These are phyloP conservation scores for Acacia crassicarpa DNA, from an alignment of 306 rosid species.

Conservation along the genomic window DNA sequence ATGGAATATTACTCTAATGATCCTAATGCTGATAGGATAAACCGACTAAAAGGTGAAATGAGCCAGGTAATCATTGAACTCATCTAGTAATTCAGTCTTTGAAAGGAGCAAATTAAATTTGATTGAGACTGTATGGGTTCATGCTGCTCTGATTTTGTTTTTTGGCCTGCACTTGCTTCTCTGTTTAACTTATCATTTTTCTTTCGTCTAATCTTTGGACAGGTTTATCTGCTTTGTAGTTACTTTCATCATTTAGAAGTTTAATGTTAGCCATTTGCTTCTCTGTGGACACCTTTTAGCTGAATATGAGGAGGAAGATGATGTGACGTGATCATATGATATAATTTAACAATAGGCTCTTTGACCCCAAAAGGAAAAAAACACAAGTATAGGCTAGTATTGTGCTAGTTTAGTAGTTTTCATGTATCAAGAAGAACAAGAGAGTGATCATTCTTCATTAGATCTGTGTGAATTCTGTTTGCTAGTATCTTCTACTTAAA, in stretches of 20 bases:
- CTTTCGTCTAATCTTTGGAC: neutral
- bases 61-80: constrained; percentile 60
- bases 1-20: constrained; percentile 86
- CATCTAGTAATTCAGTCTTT: neutral
- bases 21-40: constrained; percentile 96
- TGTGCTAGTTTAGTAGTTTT: neutral
- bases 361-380: neutral
- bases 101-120: neutral
- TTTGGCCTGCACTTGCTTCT: neutral
- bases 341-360: neutral
- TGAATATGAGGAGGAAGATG: neutral
- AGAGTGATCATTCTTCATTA: neutral
- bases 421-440: neutral
- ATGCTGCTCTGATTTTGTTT: neutral
- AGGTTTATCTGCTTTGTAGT: neutral
- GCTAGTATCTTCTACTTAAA: neutral
- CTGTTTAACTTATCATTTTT: neutral
- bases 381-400: neutral
- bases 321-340: neutral
- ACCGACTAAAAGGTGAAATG: constrained; percentile 97
- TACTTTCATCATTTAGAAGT: neutral
- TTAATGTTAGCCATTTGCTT: neutral
- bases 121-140: neutral
- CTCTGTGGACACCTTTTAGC: neutral
- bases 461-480: neutral